Percentiles rank a stretch among this genome's conserved stretches.
These are phyloP conservation scores for Canariomyces notabilis DNA, from an alignment of 2,329 filamentous ascomycete genomes.

Conservation along the genomic window DNA sequence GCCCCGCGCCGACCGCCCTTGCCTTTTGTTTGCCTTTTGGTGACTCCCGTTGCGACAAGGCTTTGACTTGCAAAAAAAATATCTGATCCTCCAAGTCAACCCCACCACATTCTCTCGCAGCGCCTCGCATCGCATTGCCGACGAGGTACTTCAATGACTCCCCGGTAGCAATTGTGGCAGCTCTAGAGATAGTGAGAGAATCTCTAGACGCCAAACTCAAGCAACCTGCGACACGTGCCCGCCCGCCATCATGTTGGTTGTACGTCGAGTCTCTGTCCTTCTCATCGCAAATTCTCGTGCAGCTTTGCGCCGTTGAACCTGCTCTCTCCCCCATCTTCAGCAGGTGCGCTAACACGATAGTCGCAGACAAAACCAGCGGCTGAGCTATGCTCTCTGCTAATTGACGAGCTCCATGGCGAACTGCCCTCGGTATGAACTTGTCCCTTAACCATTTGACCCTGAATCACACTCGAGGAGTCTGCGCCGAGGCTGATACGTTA, in stretches of 20 bases:
- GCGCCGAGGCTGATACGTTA: conserved; percentile 4
- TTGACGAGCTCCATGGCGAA: conserved; percentile 86
- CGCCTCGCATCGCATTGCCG: conserved; percentile 21
- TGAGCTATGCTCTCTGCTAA: conserved; percentile 85
- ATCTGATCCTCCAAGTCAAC: conserved; percentile 16
- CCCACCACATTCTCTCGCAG: conserved; percentile 23
- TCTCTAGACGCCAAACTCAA: conserved; percentile 60
- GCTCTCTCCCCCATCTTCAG: not conserved
- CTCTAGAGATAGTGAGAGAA: conserved; percentile 75
- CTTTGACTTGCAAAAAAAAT: conserved; percentile 22
- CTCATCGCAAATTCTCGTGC: not conserved
- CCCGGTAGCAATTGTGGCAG: conserved; percentile 64
- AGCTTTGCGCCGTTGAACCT: not conserved
- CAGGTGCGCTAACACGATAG: conserved; percentile 25
- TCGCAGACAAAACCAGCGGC: conserved; percentile 64
- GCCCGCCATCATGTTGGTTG: conserved; percentile 31
- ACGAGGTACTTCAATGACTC: conserved; percentile 48
- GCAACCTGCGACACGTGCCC: conserved; percentile 7
- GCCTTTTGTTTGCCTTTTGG: conserved; percentile 2
- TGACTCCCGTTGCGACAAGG: conserved; percentile 14
- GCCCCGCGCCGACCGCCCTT: conserved; percentile 16
- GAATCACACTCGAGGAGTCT: not conserved
- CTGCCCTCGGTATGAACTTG: conserved; percentile 71
- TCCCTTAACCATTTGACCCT: not conserved
- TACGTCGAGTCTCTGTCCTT: conserved; percentile 23